These are phyloP conservation scores for Quercus phellos DNA, from an alignment of 331 rosid genomes.

Conservation along the genomic window DNA sequence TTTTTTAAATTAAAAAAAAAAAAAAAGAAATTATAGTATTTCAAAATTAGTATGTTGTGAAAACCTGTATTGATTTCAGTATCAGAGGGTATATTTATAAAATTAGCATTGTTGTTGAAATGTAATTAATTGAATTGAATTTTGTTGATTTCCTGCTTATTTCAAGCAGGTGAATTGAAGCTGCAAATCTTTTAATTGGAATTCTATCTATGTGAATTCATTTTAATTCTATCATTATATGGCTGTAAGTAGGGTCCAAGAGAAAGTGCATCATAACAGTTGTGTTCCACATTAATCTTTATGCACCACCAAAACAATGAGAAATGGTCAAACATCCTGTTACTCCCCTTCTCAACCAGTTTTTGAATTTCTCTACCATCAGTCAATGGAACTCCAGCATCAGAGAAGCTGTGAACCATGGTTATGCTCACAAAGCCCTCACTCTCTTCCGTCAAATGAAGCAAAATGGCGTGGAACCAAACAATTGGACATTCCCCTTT, in stretches of 20 bases:
- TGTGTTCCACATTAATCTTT: background rate
- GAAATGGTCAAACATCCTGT: conserved; percentile 19
- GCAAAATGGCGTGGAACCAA: conserved; percentile 31
- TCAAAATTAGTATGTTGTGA: no score
- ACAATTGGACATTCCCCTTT: conserved; percentile 40
- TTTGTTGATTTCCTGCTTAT: background rate
- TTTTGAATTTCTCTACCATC: conserved; percentile 25
- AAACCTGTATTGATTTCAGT: background rate
- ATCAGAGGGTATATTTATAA: background rate
- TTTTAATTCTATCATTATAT: background rate
- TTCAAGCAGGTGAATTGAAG: background rate
- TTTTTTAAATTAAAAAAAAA: no score
- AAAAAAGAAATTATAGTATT: background rate
- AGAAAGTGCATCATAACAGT: background rate
- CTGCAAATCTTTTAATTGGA: background rate
- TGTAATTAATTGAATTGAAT: background rate
- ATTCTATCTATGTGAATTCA: background rate
- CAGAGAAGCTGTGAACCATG: conserved; percentile 36
- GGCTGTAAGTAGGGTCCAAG: background rate
- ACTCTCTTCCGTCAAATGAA: conserved; percentile 38
- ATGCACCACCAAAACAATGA: conserved; percentile 18
- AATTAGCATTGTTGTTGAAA: background rate
- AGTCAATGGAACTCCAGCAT: conserved; percentile 34
- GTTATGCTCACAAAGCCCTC: conserved; percentile 25
- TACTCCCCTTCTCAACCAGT: conserved; percentile 13